phyloP scores from a whole-genome alignment of 2,329 filamentous ascomycete genomes.

The Botrytis fragariae region DNA sequence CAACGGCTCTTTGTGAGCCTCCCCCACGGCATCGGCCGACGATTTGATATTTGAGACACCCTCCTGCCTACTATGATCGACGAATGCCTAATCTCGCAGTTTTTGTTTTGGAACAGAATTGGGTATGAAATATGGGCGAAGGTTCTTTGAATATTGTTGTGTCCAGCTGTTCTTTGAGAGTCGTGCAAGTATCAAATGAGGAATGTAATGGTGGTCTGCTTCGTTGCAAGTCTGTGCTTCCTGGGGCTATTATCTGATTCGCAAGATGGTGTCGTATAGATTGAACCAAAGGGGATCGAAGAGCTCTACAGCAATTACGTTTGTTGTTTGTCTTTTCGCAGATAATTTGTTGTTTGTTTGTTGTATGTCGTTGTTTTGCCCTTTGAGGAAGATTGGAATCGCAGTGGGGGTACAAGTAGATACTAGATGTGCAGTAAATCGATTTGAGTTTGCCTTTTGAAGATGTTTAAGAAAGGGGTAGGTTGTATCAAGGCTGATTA shows the following conservation, averaged over 20 bases:
- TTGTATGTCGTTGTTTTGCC: neutral
- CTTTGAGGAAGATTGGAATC: neutral
- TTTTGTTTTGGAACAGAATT: neutral
- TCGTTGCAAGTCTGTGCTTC: neutral
- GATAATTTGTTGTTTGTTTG: neutral
- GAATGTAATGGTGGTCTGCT: neutral
- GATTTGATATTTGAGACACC: conserved; percentile 3
- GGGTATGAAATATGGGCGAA: neutral
- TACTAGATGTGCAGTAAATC: neutral
- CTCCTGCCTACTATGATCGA: conserved; percentile 4
- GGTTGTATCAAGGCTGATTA: neutral
- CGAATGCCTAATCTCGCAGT: neutral
- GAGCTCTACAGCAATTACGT: neutral
- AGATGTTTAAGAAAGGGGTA: too few relatives aligned
- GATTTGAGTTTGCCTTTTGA: neutral
- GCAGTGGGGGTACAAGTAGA: neutral
- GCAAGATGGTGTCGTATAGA: neutral
- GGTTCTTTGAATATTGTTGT: neutral
- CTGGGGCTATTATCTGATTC: neutral
- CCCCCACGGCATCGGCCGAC: conserved; percentile 21
- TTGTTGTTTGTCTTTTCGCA: neutral
- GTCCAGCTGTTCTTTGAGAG: neutral
- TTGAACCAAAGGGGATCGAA: neutral
- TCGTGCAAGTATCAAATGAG: conserved; percentile 9
- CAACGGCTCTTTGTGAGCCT: conserved; percentile 19